phyloP scores from a whole-genome alignment of 306 rosid species.

The Castanopsis chinensis region DNA sequence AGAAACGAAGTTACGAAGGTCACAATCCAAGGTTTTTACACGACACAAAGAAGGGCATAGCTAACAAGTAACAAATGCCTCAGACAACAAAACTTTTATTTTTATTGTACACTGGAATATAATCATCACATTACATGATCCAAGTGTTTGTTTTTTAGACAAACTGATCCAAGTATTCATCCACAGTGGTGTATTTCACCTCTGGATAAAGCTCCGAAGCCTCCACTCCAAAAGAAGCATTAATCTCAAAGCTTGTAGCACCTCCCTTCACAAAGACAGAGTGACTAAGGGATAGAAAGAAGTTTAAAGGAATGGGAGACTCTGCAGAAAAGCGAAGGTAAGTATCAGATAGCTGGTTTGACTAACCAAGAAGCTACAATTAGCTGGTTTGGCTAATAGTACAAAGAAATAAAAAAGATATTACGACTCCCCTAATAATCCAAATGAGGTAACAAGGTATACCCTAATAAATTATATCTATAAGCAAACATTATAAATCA shows the following conservation, averaged over 20 bases:
- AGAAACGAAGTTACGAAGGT: neutral
- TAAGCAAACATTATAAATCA: neutral
- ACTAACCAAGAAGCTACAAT: too few relatives aligned
- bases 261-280: constrained; percentile 30
- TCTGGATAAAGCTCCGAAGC: constrained; percentile 50
- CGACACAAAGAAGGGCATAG: neutral
- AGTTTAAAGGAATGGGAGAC: constrained; percentile 29
- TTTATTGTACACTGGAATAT: too few relatives aligned
- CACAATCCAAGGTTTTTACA: neutral
- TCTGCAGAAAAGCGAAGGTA: constrained; percentile 17
- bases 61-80: neutral
- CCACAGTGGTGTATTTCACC: constrained; percentile 33
- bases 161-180: constrained; percentile 32
- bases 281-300: constrained; percentile 20
- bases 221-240: constrained; percentile 39
- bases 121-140: neutral
- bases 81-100: too few relatives aligned
- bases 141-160: constrained; percentile 21
- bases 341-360: neutral
- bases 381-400: too few relatives aligned
- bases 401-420: too few relatives aligned
- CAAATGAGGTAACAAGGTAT: neutral
- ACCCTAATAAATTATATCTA: neutral
- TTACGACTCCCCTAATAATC: too few relatives aligned
- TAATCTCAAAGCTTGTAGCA: constrained; percentile 24